Evolutionary conservation across 73 alveolate genomes (phyloP), one percentile per base, ranked within the genome.

Genomic region (Paraurostyla sp.): DNA sequence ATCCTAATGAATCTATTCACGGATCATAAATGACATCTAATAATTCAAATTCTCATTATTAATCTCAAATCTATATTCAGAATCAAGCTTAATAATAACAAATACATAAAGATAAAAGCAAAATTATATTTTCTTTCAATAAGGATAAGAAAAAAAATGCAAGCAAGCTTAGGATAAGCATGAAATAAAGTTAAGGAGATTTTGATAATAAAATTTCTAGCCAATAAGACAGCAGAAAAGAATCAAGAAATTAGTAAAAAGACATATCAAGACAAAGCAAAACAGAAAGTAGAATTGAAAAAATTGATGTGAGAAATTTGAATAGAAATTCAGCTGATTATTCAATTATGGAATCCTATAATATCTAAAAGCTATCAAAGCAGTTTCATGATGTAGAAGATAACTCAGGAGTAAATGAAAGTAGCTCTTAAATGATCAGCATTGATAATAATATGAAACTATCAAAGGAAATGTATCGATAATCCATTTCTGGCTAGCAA

Each of bases 11-110:
- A 7, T 60, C 78, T 60, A 9, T 27, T 27, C 13, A 27, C 25
- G 78, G 78, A 27, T 60, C 78, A 3, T 50, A 60, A 27, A 4
- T 65, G 11, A 13, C 56, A 35, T 65, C 82, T 38, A 65, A 65
- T 30, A 2, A 65, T 18, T 11, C 82, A 18, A 65, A 65, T 40
- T 65, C 82, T 6, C 82, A 65, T 6, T 36, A 38, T 65, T 0
- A 32, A 0, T 65, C 82, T 65, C 41, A 65, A 40, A 40, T 65
- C 16, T 65, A 40, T 35, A 65, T 65, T 15, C 40, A 65, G 18
- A 65, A 65, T 38, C 36, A 35, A 35, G 16, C 6, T 38, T 16
- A 32, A 65, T 18, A 11, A 3, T 65, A 25, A 13, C 9, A 23
- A 35, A 38, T 15, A 33, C 6, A 2, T 2, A 65, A 65, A 6